phyloP scores from a whole-genome alignment of 139 green algal species.

The Axilococcus clingmanii region DNA sequence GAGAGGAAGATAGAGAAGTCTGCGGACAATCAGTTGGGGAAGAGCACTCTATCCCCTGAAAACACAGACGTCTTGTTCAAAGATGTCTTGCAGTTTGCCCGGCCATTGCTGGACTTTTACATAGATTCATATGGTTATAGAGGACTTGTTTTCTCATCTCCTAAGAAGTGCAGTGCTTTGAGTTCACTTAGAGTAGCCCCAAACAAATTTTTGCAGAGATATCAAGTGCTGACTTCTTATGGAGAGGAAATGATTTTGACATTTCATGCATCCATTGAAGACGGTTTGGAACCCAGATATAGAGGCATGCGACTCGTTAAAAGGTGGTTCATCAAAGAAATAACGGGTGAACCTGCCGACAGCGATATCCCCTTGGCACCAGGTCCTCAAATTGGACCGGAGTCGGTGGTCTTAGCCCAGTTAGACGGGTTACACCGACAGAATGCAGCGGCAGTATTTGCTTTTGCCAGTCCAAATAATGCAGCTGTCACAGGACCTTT shows the following conservation, averaged over 20 bases:
- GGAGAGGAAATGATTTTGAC: slow-evolving; percentile 6
- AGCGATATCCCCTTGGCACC: neutral
- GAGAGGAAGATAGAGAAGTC: too few species aligned
- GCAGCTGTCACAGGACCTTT: neutral
- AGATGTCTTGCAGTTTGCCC: neutral
- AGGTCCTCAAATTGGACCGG: neutral
- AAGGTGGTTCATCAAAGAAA: slow-evolving; percentile 2
- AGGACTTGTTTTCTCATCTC: slow-evolving; percentile 4
- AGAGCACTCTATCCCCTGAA: neutral
- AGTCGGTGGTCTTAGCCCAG: slow-evolving; percentile 1
- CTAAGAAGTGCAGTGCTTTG: neutral
- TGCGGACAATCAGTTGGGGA: too few species aligned
- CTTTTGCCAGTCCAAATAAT: slow-evolving; percentile 8
- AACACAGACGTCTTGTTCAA: neutral
- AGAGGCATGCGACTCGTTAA: slow-evolving; percentile 1
- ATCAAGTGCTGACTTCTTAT: neutral
- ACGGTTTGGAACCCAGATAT: neutral
- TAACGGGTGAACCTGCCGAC: neutral
- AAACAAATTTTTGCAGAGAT: neutral
- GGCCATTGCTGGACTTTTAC: neutral
- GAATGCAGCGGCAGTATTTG: neutral
- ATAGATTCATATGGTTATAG: slow-evolving; percentile 3
- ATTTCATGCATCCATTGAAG: slow-evolving; percentile 1
- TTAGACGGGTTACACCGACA: neutral
- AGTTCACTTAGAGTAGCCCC: neutral